Evolutionary conservation across 176 grass and related monocot genomes (phyloP).

Genomic region (Aegilops speltoides): DNA sequence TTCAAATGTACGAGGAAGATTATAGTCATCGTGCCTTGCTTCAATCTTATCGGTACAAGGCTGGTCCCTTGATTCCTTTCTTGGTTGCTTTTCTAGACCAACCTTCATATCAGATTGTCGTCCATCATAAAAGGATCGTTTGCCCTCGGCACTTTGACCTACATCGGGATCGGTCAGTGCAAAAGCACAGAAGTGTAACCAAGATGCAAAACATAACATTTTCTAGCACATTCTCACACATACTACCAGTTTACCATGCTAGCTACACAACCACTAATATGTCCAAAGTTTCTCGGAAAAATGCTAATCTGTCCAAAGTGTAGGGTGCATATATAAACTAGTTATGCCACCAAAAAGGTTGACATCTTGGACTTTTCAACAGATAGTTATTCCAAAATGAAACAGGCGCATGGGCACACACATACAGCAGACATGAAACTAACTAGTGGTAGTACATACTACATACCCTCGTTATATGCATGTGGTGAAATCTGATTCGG

Average conservation of each 20-base stretch:
- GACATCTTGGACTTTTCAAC: background rate
- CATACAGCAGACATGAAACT: background rate
- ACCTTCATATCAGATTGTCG: conserved; percentile 65
- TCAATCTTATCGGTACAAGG: conserved; percentile 43
- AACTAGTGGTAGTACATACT: conserved; percentile 29
- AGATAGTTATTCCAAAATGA: background rate
- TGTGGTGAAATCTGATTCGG: conserved; percentile 43
- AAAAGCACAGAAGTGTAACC: conserved; percentile 13
- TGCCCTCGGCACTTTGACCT: conserved; percentile 47
- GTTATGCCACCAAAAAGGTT: background rate
- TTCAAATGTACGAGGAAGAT: conserved; percentile 74
- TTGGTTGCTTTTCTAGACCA: conserved; percentile 56
- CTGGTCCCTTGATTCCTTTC: conserved; percentile 53
- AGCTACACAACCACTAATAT: background rate
- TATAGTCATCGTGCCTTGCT: conserved; percentile 47
- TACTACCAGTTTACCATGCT: background rate
- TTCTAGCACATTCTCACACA: background rate
- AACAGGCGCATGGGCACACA: background rate
- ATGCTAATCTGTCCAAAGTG: background rate
- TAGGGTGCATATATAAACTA: background rate
- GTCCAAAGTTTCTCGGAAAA: background rate
- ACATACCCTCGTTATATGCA: conserved; percentile 57
- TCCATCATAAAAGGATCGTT: conserved; percentile 59
- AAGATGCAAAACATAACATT: background rate
- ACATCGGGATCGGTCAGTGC: conserved; percentile 6